Evolutionary conservation across 2,329 filamentous ascomycete species (phyloP), one percentile per base, ranked within the genome.

Genomic region (Rutstroemia sp.): DNA sequence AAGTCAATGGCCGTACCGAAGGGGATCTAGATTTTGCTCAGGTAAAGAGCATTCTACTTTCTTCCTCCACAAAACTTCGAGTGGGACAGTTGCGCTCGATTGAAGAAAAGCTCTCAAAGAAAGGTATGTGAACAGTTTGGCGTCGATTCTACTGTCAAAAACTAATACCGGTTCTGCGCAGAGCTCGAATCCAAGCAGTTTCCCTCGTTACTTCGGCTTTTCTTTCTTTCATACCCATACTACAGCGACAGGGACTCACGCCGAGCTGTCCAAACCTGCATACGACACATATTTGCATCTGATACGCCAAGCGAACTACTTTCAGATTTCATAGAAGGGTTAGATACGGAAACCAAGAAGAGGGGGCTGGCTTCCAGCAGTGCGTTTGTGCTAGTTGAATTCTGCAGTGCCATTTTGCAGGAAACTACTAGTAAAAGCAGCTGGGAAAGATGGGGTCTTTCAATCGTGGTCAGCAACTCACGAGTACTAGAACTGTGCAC

Each of bases 371-470:
- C 92, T 34, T 75, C 87, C 16, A 82, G 80, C 45, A 95, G 84
- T 71, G 88, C 91, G 5, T 95, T 96, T 69, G 89, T 95, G 49
- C 76, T 99, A 63, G 79, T 94, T 14, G 89, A 96, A 71, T 99
- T 92, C 92, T 90, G 85, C 71, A 88, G 87, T 57, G 71, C 92
- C 57, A 73, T 96, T 51, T 80, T 96, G 63, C 84, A 92, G 66
- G 79, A 86, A 57, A 76, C 91, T 25, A 81, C 81, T 34, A 78
- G 78, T 48, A 81, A 80, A 16, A 68, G 78, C 9, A 70, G 81
- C 45, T 91, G 84, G 86, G 79, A 82, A 51, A 76, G 76, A 65
- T 84, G 84, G 69, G 81, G 82, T 53, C 67, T 77, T 61, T 84
- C 89, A 37, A 73, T 94, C 44, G 73, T 95, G 27, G 71, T 81